phyloP scores from a whole-genome alignment of 176 grass and related monocot genomes.

The Miscanthus lutarioriparius region DNA sequence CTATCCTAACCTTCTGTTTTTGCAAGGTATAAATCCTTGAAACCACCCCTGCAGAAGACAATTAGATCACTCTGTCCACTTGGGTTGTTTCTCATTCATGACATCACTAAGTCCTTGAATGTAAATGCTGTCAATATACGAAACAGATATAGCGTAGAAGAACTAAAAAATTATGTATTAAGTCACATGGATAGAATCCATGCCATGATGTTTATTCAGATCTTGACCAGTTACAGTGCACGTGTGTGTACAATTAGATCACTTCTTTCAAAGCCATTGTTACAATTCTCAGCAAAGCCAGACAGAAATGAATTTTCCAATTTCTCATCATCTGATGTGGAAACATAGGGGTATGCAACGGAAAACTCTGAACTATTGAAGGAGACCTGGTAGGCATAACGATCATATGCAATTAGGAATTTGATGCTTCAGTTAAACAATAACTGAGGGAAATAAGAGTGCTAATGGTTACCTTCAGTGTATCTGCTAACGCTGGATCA shows the following conservation, averaged over 20 bases:
- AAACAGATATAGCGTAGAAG: neutral
- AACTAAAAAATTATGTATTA: neutral
- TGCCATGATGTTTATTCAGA: slow-evolving; percentile 51
- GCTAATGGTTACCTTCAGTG: too few relatives aligned
- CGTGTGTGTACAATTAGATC: too few relatives aligned
- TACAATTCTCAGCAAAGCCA: neutral
- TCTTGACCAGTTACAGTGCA: slow-evolving; percentile 47
- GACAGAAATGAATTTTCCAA: too few relatives aligned
- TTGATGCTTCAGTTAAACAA: too few relatives aligned
- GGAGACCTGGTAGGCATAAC: too few relatives aligned
- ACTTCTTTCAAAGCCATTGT: slow-evolving; percentile 43
- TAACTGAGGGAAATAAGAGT: too few relatives aligned
- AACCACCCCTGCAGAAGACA: slow-evolving; percentile 66
- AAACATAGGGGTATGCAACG: too few relatives aligned
- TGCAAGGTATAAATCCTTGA: slow-evolving; percentile 50
- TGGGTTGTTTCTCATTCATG: slow-evolving; percentile 42
- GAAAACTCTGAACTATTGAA: too few relatives aligned
- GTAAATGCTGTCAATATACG: slow-evolving; percentile 12
- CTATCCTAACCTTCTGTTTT: slow-evolving; percentile 71
- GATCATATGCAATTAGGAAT: too few relatives aligned
- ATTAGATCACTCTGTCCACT: slow-evolving; percentile 59
- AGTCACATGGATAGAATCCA: slow-evolving; percentile 46
- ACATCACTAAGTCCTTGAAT: slow-evolving; percentile 56
- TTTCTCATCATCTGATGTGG: too few relatives aligned
- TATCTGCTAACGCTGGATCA: too few relatives aligned